Conservation (phyloP, 306 rosid species). For the Alnus rubra region DNA sequence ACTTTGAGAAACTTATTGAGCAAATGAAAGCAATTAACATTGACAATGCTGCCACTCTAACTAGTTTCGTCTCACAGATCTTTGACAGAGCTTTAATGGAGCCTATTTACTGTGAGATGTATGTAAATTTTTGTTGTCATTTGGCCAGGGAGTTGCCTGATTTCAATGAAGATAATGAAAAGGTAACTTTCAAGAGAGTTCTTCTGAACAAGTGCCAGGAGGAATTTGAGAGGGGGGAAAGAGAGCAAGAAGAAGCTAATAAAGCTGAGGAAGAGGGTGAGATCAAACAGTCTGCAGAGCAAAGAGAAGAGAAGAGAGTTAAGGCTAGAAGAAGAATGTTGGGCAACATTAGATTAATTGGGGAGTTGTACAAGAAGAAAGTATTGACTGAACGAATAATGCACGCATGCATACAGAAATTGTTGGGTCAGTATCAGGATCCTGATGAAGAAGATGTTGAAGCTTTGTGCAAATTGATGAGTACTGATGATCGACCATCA, state of each 20-base stretch:
- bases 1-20: conserved; percentile 87
- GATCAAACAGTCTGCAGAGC: conserved; percentile 62
- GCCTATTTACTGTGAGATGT: conserved; percentile 99
- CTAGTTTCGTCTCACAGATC: conserved; percentile 43
- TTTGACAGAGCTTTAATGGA: conserved; percentile 95
- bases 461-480: conserved; percentile 73
- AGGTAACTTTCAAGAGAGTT: conserved; percentile 85
- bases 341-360: too few relatives aligned
- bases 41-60: conserved; percentile 38
- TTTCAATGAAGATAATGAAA: conserved; percentile 75
- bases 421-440: too few relatives aligned
- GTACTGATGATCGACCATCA: conserved; percentile 95
- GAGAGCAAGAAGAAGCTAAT: conserved; percentile 74
- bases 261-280: conserved; percentile 66
- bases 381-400: too few relatives aligned
- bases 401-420: too few relatives aligned
- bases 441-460: too few relatives aligned
- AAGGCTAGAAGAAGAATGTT: conserved; percentile 94
- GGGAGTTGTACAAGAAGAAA: too few relatives aligned
- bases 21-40: conserved; percentile 92
- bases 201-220: conserved; percentile 91
- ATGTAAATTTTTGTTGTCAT: conserved; percentile 82
- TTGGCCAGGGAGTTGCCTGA: conserved; percentile 82
- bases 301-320: conserved; percentile 72
- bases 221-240: conserved; percentile 97